Evolutionary conservation across 2,329 filamentous ascomycete species (phyloP).

Genomic region (Alternaria consortialis): DNA sequence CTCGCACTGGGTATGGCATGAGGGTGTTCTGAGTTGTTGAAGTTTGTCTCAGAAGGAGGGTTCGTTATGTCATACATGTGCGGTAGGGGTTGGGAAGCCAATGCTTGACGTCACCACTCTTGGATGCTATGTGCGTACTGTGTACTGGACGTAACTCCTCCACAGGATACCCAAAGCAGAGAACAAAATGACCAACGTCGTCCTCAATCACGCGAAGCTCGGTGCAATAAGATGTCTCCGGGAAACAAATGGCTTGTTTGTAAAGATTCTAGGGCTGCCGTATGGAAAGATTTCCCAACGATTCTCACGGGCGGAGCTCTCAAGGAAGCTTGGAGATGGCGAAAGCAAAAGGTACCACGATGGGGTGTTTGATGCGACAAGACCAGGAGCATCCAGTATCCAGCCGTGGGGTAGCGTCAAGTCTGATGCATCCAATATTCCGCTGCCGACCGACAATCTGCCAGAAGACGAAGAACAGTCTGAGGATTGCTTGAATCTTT

Average conservation of each 20-base stretch:
- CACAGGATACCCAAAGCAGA: neutral
- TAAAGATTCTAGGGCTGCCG: slow-evolving; percentile 22
- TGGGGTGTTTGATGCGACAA: slow-evolving; percentile 22
- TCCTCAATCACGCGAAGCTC: slow-evolving; percentile 16
- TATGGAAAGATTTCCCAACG: slow-evolving; percentile 23
- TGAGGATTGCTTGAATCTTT: slow-evolving; percentile 59
- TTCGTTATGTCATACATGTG: neutral
- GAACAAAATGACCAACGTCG: slow-evolving; percentile 11
- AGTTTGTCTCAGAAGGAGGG: neutral
- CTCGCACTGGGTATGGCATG: neutral
- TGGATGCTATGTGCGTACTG: neutral
- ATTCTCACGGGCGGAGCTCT: slow-evolving; percentile 23
- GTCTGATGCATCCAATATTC: slow-evolving; percentile 28
- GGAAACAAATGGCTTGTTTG: slow-evolving; percentile 3
- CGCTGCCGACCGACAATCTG: slow-evolving; percentile 21
- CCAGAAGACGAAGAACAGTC: slow-evolving; percentile 27
- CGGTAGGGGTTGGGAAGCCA: neutral
- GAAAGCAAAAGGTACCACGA: slow-evolving; percentile 1
- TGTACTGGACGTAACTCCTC: neutral
- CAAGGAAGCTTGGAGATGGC: neutral
- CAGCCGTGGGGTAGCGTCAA: slow-evolving; percentile 27
- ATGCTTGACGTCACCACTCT: slow-evolving; percentile 16
- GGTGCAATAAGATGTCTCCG: slow-evolving; percentile 19
- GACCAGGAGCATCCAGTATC: slow-evolving; percentile 22
- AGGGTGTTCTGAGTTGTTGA: neutral